Conservation (phyloP, 345 rosid genomes). For the Linum tenue region DNA sequence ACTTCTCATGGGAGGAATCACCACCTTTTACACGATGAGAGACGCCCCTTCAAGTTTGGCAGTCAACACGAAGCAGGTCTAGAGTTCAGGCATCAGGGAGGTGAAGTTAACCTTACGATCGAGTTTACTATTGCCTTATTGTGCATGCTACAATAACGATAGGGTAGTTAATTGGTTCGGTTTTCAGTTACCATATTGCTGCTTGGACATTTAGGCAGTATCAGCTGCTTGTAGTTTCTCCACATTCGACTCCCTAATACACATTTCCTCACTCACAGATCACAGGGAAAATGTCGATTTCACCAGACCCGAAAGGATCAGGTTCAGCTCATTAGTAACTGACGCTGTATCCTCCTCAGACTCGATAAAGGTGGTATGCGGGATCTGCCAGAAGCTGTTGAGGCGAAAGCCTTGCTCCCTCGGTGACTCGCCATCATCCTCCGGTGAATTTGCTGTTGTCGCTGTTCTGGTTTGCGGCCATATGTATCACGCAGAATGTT, state of each 20-base stretch:
- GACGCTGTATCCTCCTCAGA: conserved; percentile 25
- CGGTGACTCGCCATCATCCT: conserved; percentile 21
- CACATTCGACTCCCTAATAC: not conserved
- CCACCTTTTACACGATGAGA: conserved; percentile 23
- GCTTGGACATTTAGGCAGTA: not conserved
- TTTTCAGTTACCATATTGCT: too few species aligned
- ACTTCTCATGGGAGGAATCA: conserved; percentile 38
- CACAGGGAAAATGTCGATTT: conserved; percentile 26
- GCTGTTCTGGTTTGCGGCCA: conserved; percentile 63
- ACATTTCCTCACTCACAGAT: conserved; percentile 21
- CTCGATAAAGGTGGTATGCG: conserved; percentile 35
- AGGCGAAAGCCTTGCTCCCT: conserved; percentile 36
- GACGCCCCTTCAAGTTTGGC: conserved; percentile 32
- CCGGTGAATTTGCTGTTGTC: conserved; percentile 36
- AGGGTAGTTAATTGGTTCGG: too few species aligned
- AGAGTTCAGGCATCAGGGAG: conserved; percentile 26
- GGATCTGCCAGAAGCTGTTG: conserved; percentile 44
- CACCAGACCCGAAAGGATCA: conserved; percentile 36
- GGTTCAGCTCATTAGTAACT: conserved; percentile 26
- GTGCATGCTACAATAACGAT: too few species aligned
- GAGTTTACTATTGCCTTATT: too few species aligned
- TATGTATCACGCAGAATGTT: conserved; percentile 53
- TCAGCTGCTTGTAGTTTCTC: not conserved
- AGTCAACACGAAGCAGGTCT: conserved; percentile 16
- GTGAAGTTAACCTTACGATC: conserved; percentile 12